These are phyloP conservation scores for Vinca minor DNA, from an alignment of 257 asterid genomes.

Conservation along the genomic window DNA sequence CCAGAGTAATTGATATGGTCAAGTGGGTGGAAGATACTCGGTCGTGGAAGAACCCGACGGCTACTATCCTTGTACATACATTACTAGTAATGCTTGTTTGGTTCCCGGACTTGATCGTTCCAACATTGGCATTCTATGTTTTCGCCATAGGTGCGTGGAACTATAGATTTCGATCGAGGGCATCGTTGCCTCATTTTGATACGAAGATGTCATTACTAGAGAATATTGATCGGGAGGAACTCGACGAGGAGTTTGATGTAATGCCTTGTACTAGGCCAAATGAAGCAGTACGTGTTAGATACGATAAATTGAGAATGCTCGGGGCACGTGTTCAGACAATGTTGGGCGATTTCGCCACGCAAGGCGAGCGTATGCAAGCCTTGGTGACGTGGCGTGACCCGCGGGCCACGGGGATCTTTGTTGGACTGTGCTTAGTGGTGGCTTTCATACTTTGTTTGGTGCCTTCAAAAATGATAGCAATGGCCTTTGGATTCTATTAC, in stretches of 20 bases:
- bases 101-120: constrained; percentile 70
- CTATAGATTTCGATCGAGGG: constrained; percentile 48
- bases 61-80: constrained; percentile 65
- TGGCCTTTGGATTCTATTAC: constrained; percentile 85
- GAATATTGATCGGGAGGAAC: constrained; percentile 53
- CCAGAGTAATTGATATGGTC: constrained; percentile 54
- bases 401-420: constrained; percentile 84
- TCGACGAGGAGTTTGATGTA: constrained; percentile 71
- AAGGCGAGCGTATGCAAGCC: constrained; percentile 76
- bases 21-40: constrained; percentile 81
- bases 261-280: constrained; percentile 53
- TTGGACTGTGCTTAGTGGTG: constrained; percentile 54
- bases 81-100: constrained; percentile 64
- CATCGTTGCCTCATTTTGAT: constrained; percentile 58
- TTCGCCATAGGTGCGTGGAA: constrained; percentile 78
- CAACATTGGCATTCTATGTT: constrained; percentile 64
- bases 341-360: constrained; percentile 74
- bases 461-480: constrained; percentile 75
- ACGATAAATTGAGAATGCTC: constrained; percentile 56
- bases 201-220: constrained; percentile 57
- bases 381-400: constrained; percentile 88
- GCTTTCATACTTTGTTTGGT: constrained; percentile 56
- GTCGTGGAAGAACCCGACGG: constrained; percentile 71
- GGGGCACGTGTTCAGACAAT: constrained; percentile 75
- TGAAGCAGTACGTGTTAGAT: constrained; percentile 56